Base-by-base conservation (phyloP, 1,284 basidiomycete genomes). In the Moesziomyces parantarcticus region DNA sequence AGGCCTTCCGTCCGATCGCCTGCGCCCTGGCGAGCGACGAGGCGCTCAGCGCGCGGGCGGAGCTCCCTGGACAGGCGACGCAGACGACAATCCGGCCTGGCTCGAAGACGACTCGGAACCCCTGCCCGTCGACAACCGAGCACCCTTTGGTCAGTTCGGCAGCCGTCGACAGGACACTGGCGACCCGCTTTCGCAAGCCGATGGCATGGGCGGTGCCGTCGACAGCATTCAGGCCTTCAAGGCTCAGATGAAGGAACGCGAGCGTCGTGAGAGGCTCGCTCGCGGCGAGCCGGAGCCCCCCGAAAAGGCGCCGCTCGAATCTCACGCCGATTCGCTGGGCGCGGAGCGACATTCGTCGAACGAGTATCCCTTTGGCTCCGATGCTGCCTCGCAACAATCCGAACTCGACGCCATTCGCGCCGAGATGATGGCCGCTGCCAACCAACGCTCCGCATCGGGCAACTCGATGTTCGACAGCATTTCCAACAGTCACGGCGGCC, bases 151-250 rank as follows among this genome's bases (percentile, higher is more conserved):
- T 11, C 69, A 72, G 32, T 72, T 72, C 20, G 69, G 87, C 91
- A 67, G 61, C 56, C 61, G 62, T 45, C 56, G 71, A 21, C 58
- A 39, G 21, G 66, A 70, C 8, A 48, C 42, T 4, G 61, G 59
- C 22, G 52, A 54, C 18, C 58, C 53, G 25, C n/a, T 32, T 6
- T 51, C 51, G 18, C 47, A 29, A 18, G 56, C 50, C 23, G 51
- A 60, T 22, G 61, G 64, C 43, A 59, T 64, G 55, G 62, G 52
- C 13, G 61, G 69, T n/a, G 65, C 74, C 16, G 52, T 77, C 25
- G 92, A 94, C 83, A 89, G 91, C 51, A 93, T 94, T 50, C 93
- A 94, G 80, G 92, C 90, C 2, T 94, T 92, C 89, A 94, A 93
- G 87, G 92, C 90, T 81, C 90, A 90, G 62, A 88, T 92, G 87